Conservation (phyloP, 225 moss, liverwort and hornwort genomes). For the Lunularia cruciata region DNA sequence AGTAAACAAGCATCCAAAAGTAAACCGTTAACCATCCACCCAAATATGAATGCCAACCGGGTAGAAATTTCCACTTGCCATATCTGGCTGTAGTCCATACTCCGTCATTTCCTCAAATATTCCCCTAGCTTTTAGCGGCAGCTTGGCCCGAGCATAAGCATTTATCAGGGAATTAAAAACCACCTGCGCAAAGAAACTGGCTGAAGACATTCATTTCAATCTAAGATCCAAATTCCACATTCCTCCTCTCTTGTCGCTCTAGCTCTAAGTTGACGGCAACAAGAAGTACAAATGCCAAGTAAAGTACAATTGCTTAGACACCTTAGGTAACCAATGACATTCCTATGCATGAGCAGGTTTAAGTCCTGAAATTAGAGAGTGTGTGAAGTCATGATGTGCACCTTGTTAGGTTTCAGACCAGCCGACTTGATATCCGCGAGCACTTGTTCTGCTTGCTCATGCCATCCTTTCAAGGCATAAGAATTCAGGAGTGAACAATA, state of each 20-base stretch:
- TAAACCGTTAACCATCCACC: too few relatives aligned
- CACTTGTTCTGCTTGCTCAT: constrained; percentile 60
- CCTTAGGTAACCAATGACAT: not conserved
- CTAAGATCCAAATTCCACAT: not conserved
- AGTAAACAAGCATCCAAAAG: too few relatives aligned
- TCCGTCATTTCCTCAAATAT: constrained; percentile 58
- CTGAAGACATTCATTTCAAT: constrained; percentile 9
- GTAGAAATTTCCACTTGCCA: constrained; percentile 40
- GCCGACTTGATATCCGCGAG: constrained; percentile 51
- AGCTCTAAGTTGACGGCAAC: too few relatives aligned
- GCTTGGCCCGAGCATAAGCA: constrained; percentile 63
- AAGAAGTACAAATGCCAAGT: too few relatives aligned
- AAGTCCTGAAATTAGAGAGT: too few relatives aligned
- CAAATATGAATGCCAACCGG: not conserved
- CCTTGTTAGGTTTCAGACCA: constrained; percentile 74
- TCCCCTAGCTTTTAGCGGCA: constrained; percentile 54
- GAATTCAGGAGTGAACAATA: constrained; percentile 74
- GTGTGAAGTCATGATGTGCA: constrained; percentile 14
- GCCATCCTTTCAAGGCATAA: constrained; percentile 64
- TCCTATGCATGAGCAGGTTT: too few relatives aligned
- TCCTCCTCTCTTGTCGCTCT: too few relatives aligned
- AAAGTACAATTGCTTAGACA: not conserved
- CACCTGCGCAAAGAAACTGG: constrained; percentile 47
- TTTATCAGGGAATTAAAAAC: constrained; percentile 78
- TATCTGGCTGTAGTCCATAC: constrained; percentile 60